Conservation (phyloP, 2,329 filamentous ascomycete genomes). For the Fusarium sp. region DNA sequence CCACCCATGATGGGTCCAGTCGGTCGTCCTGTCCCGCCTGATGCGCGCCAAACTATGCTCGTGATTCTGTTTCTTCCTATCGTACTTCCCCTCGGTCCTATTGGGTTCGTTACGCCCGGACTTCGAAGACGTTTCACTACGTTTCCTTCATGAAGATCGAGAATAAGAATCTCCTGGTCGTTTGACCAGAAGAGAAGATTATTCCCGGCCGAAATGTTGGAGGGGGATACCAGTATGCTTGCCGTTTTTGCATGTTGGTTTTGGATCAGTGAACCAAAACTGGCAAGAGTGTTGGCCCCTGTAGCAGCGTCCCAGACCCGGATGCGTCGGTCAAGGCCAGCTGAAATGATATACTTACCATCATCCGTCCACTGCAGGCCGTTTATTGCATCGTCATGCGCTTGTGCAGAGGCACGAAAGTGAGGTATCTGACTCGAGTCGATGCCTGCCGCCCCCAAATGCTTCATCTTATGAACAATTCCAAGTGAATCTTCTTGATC, state of each 20-base stretch:
- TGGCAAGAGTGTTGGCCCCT: conserved; percentile 88
- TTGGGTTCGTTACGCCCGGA: conserved; percentile 66
- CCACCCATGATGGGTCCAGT: conserved; percentile 73
- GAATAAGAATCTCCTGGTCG: conserved; percentile 81
- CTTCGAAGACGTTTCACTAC: conserved; percentile 78
- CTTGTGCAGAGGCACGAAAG: conserved; percentile 68
- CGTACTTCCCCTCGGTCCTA: conserved; percentile 59
- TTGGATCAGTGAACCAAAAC: conserved; percentile 85
- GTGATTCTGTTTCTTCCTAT: conserved; percentile 77
- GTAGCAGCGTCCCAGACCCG: conserved; percentile 87
- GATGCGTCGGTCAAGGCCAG: conserved; percentile 86
- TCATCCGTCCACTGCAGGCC: conserved; percentile 87
- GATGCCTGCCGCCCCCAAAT: conserved; percentile 51
- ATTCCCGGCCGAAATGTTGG: conserved; percentile 65
- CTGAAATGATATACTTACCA: conserved; percentile 80
- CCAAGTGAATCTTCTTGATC: conserved; percentile 88
- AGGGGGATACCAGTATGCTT: conserved; percentile 74
- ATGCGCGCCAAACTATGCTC: conserved; percentile 77
- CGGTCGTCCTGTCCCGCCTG: conserved; percentile 69
- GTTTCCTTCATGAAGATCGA: conserved; percentile 82
- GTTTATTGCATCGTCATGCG: conserved; percentile 87
- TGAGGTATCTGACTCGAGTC: conserved; percentile 51
- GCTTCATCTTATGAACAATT: conserved; percentile 60
- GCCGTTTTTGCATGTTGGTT: conserved; percentile 76
- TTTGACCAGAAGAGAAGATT: conserved; percentile 87